phyloP scores from a whole-genome alignment of 2,329 filamentous ascomycete genomes.

The Byssothecium circinans region DNA sequence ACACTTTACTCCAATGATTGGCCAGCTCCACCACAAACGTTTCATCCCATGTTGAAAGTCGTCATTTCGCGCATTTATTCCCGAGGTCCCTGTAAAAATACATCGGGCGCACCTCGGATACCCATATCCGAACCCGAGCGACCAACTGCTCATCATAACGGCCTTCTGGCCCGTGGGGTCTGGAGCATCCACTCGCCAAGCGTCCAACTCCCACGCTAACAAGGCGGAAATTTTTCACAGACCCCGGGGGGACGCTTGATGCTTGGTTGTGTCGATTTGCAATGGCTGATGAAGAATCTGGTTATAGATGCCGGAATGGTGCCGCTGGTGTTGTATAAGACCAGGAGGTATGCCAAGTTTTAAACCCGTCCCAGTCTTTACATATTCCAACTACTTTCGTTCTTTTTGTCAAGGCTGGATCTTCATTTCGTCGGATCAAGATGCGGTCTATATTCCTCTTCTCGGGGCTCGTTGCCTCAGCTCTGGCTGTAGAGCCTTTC shows the following conservation, averaged over 20 bases:
- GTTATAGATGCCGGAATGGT: not conserved
- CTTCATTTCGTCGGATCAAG: not conserved
- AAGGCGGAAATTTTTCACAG: not conserved
- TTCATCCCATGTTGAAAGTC: not conserved
- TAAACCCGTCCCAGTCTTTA: not conserved
- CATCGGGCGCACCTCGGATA: too few species aligned
- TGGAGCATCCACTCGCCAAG: too few species aligned
- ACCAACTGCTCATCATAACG: not conserved
- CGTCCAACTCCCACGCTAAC: not conserved
- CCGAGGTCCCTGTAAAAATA: too few species aligned
- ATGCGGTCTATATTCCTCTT: constrained; percentile 5
- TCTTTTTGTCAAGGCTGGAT: not conserved
- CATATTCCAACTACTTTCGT: not conserved
- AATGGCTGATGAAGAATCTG: not conserved
- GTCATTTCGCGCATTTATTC: too few species aligned
- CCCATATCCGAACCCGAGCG: too few species aligned
- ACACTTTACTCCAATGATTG: not conserved
- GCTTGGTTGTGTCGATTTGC: not conserved
- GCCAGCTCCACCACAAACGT: not conserved
- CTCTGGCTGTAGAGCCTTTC: constrained; percentile 7
- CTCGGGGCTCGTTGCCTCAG: constrained; percentile 9
- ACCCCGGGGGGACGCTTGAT: not conserved
- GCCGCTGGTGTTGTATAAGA: not conserved
- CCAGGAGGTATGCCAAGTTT: too few species aligned
- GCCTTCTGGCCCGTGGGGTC: too few species aligned